Evolutionary conservation across 2,329 filamentous ascomycete species (phyloP), one percentile per base, ranked within the genome.

Genomic region (Rhytidhysteron rufulum): DNA sequence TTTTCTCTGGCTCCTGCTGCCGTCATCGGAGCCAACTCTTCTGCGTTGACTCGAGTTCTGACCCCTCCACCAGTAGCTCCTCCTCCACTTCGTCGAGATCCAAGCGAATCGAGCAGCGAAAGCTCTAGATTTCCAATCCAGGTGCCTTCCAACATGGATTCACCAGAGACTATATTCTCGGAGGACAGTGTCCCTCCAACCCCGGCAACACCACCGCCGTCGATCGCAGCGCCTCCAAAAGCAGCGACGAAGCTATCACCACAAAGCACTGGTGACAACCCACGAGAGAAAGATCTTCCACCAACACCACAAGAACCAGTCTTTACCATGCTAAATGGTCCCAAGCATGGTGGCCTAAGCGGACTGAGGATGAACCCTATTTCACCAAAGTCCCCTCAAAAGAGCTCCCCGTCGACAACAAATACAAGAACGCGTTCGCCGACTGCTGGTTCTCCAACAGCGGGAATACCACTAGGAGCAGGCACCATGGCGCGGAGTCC

Each of bases 1-100:
- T 70, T 87, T 40, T 86, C 83, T n/a, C 46, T 67, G 5, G 63
- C 62, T 10, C 63, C 63, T 11, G 62, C 63, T 3, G 59, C 60
- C 15, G 60, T 66, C 40, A 57, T 56, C 35, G 59, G 60, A 37
- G 55, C 50, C 22, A 60, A 60, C 29, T 61, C 42, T 42, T 58
- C 50, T 5, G 35, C 43, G 5, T 33, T 40, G 9, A 57, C 53
- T 31, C 50, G 55, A n/a, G 37, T 43, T 13, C 16, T 41, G n/a
- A 39, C 47, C 2, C 30, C 44, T 7, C 40, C 47, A 11, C 41
- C 44, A 7, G 39, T 37, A 4, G 39, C 37, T 29, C 37, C 48
- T 9, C 48, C 55, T 21, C 44, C 43, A 9, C 45, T 63, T 8
- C 46, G 48, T 19, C 53, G 55, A 24, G 56, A 53, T 19, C 39